A percentile compares a stretch with the other conserved stretches of the same genome.
Evolutionary conservation across 441 rosid species (phyloP).

Genomic region (Erysimum cheiri): DNA sequence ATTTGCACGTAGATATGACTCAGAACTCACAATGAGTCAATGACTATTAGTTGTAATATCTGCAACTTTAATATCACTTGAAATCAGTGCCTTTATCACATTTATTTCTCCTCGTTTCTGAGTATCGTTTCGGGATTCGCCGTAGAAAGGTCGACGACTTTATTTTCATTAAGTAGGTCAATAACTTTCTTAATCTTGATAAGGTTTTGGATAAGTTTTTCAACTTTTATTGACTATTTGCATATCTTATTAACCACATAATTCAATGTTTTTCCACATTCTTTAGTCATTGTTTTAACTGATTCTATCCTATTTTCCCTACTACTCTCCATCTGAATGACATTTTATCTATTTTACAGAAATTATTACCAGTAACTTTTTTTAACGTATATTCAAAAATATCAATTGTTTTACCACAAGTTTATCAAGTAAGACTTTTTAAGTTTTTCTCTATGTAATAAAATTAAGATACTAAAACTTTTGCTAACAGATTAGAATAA

Average conservation of each 20-base stretch:
- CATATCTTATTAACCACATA: slow-evolving; percentile 21
- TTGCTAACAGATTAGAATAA: background rate
- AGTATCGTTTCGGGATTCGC: slow-evolving; percentile 23
- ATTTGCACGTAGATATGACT: slow-evolving; percentile 31
- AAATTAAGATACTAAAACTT: background rate
- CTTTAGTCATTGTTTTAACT: slow-evolving; percentile 15
- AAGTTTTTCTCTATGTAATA: background rate
- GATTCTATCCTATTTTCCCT: background rate
- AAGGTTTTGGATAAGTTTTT: slow-evolving; percentile 38
- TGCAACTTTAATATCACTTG: slow-evolving; percentile 27
- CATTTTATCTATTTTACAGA: background rate
- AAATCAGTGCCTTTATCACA: slow-evolving; percentile 36
- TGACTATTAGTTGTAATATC: slow-evolving; percentile 28
- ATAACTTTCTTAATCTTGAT: slow-evolving; percentile 33
- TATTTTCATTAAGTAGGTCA: slow-evolving; percentile 21
- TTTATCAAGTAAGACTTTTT: background rate
- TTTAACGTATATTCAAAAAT: too few relatives aligned
- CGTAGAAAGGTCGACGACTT: slow-evolving; percentile 28
- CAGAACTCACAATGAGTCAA: slow-evolving; percentile 12
- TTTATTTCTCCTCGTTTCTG: slow-evolving; percentile 30
- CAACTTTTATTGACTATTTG: slow-evolving; percentile 30
- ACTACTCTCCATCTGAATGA: background rate
- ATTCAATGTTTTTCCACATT: slow-evolving; percentile 17
- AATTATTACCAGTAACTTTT: too few relatives aligned
- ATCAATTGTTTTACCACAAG: background rate